Percentiles rank a stretch among this genome's conserved stretches.
phyloP scores from a whole-genome alignment of 257 asterid genomes.

The Solanum sejunctum region DNA sequence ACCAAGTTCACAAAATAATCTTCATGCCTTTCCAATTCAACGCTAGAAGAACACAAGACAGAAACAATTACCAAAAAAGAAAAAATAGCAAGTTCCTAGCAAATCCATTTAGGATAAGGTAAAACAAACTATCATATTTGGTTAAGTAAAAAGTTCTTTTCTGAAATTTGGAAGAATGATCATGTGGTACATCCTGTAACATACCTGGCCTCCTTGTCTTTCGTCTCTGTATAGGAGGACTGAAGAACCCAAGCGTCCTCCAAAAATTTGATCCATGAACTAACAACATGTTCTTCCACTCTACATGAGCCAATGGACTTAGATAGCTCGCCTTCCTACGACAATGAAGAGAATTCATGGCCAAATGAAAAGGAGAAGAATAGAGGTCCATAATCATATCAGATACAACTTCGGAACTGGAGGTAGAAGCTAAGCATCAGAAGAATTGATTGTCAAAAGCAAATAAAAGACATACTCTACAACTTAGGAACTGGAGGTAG shows the following conservation, averaged over 20 bases:
- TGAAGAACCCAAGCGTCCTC: constrained; percentile 98
- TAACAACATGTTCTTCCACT: constrained; percentile 60
- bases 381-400: neutral
- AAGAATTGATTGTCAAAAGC: neutral
- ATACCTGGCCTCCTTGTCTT: constrained; percentile 60
- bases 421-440: constrained; percentile 1
- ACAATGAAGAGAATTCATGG: neutral
- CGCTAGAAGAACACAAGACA: constrained; percentile 29
- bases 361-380: neutral
- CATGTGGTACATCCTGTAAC: constrained; percentile 9
- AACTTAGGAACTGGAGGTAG: neutral
- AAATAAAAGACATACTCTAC: constrained; percentile 30
- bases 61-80: neutral
- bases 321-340: constrained; percentile 72
- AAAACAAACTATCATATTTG: neutral
- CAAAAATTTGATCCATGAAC: constrained; percentile 79
- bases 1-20: constrained; percentile 67
- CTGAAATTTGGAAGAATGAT: neutral
- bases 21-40: constrained; percentile 84
- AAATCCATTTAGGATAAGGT: neutral
- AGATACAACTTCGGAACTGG: neutral
- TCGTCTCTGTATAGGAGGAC: constrained; percentile 53
- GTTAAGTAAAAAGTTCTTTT: neutral
- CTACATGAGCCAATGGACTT: constrained; percentile 60
- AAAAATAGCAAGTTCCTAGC: neutral